Conservation (phyloP, 805 yeast species). For the Pichia exigua region DNA sequence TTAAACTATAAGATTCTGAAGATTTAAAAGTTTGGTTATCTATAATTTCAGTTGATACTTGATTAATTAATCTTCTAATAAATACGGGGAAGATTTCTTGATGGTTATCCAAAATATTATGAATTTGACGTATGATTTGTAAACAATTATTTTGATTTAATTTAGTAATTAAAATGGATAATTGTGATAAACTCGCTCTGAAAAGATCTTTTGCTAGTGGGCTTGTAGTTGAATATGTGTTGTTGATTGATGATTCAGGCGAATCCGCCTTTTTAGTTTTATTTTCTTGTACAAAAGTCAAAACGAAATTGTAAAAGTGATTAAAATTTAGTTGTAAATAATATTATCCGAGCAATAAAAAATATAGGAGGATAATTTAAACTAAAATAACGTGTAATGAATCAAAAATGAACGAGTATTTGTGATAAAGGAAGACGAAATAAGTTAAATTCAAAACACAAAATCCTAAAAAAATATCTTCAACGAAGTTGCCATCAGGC, state of each 20-base stretch:
- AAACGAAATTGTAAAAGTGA: conserved; percentile 1
- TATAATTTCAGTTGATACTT: conserved; percentile 21
- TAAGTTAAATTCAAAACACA: background rate
- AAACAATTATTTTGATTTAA: conserved; percentile 34
- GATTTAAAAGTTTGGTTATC: conserved; percentile 14
- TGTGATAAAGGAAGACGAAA: background rate
- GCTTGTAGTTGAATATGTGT: conserved; percentile 1
- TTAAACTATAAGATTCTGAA: conserved; percentile 13
- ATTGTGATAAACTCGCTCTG: conserved; percentile 40
- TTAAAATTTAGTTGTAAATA: background rate
- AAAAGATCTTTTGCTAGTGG: conserved; percentile 13
- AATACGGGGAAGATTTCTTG: conserved; percentile 29
- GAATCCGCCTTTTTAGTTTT: conserved; percentile 16
- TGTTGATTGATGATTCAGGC: conserved; percentile 13
- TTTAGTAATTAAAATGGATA: conserved; percentile 42
- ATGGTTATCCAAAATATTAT: conserved; percentile 34
- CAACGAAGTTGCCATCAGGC: background rate
- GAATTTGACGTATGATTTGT: conserved; percentile 36
- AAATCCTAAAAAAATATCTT: background rate
- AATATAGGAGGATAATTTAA: background rate
- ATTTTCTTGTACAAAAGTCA: conserved; percentile 11
- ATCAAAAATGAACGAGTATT: background rate
- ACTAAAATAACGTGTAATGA: background rate
- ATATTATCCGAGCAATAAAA: background rate
- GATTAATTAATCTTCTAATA: conserved; percentile 27